Evolutionary conservation across 1,284 basidiomycete species (phyloP).

Genomic region (Ganoderma sp.): DNA sequence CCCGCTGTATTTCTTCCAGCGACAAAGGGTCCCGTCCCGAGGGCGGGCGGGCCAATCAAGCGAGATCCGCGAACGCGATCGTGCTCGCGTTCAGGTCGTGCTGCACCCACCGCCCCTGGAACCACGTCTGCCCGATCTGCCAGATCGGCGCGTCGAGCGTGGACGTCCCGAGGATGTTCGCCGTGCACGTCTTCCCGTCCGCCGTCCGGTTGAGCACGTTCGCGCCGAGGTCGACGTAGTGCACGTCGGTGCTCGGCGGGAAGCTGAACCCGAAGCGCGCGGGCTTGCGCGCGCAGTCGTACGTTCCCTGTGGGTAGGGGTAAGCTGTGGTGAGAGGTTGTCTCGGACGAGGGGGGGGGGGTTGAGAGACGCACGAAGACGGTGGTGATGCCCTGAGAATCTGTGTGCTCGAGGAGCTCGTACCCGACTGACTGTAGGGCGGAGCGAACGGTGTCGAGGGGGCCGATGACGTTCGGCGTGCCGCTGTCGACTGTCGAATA

Average conservation of each 20-base stretch:
- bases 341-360: background rate
- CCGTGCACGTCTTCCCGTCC: slow-evolving; percentile 27
- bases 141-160: slow-evolving; percentile 21
- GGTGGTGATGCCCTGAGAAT: slow-evolving; percentile 18
- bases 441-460: slow-evolving; percentile 16
- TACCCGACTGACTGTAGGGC: slow-evolving; percentile 19
- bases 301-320: slow-evolving; percentile 27
- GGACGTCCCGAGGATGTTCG: slow-evolving; percentile 31
- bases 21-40: background rate
- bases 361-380: slow-evolving; percentile 17
- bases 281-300: slow-evolving; percentile 26
- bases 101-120: slow-evolving; percentile 31
- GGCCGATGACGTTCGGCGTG: slow-evolving; percentile 27
- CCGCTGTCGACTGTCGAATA: slow-evolving; percentile 24
- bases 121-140: slow-evolving; percentile 32
- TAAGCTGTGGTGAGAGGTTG: background rate
- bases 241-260: slow-evolving; percentile 24
- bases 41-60: background rate
- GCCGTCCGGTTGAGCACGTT: slow-evolving; percentile 31
- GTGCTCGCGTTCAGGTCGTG: slow-evolving; percentile 27
- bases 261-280: slow-evolving; percentile 31
- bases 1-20: background rate
- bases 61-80: slow-evolving; percentile 25
- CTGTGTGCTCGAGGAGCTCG: slow-evolving; percentile 24
- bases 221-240: slow-evolving; percentile 28